phyloP scores from a whole-genome alignment of 2,329 filamentous ascomycete genomes.

The Sporothrix globosa region DNA sequence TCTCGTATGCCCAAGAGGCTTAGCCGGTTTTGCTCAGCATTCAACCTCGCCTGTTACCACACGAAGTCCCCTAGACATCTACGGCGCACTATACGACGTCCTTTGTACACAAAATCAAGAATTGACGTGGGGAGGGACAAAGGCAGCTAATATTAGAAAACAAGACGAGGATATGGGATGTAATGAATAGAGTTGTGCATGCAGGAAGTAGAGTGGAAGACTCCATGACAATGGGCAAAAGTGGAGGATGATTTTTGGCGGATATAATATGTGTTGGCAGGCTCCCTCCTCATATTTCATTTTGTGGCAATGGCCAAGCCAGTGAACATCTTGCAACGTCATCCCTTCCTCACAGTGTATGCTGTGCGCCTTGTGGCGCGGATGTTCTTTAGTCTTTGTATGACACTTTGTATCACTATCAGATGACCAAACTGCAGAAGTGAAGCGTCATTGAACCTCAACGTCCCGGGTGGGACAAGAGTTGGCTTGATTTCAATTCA shows the following conservation, averaged over 20 bases:
- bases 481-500: neutral
- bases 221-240: conserved; percentile 1
- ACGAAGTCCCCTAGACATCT: neutral
- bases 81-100: neutral
- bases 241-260: neutral
- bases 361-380: conserved; percentile 8
- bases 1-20: neutral
- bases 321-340: neutral
- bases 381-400: neutral
- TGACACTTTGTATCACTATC: neutral
- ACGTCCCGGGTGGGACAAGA: neutral
- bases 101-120: neutral
- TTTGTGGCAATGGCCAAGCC: no score
- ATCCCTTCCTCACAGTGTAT: neutral
- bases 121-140: neutral
- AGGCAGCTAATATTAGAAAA: conserved; percentile 1
- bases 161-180: neutral
- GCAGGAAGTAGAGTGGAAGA: neutral
- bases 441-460: neutral
- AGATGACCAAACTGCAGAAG: neutral
- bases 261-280: conserved; percentile 24
- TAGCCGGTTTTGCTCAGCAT: conserved; percentile 8
- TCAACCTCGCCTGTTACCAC: conserved; percentile 12
- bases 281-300: neutral
- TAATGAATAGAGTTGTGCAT: neutral